Evolutionary conservation across 2,329 filamentous ascomycete species (phyloP).

Genomic region (Epichloe aotearoae): DNA sequence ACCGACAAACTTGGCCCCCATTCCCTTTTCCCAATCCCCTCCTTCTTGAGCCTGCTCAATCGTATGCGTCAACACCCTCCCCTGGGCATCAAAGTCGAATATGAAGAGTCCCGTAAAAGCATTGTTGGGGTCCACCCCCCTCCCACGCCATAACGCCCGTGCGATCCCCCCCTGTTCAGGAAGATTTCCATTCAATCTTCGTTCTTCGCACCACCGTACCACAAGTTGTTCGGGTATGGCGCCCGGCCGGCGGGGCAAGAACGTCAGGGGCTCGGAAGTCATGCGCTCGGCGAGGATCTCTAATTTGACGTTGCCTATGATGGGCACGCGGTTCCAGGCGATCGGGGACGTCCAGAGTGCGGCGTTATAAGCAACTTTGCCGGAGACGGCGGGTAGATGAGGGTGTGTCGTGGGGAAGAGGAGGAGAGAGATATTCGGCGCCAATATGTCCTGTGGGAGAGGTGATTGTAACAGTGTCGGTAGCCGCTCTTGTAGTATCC

Average conservation of each 20-base stretch:
- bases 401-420: slow-evolving; percentile 68
- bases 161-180: slow-evolving; percentile 27
- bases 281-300: slow-evolving; percentile 86
- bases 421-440: slow-evolving; percentile 57
- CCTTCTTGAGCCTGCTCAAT: slow-evolving; percentile 88
- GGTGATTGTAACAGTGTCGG: slow-evolving; percentile 54
- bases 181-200: slow-evolving; percentile 9
- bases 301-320: slow-evolving; percentile 80
- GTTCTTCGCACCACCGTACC: slow-evolving; percentile 64
- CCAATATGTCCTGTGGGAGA: slow-evolving; percentile 61
- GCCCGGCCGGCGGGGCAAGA: slow-evolving; percentile 35
- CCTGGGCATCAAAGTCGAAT: slow-evolving; percentile 86
- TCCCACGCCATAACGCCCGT: slow-evolving; percentile 27
- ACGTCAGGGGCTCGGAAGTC: slow-evolving; percentile 43
- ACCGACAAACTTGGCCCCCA: slow-evolving; percentile 74
- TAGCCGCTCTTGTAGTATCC: slow-evolving; percentile 52
- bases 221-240: slow-evolving; percentile 66
- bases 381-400: slow-evolving; percentile 83
- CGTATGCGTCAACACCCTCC: slow-evolving; percentile 72
- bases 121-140: slow-evolving; percentile 41
- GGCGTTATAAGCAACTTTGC: slow-evolving; percentile 79
- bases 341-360: slow-evolving; percentile 93
- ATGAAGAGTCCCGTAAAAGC: slow-evolving; percentile 88
- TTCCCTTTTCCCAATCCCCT: slow-evolving; percentile 66
- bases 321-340: slow-evolving; percentile 84